Conservation (phyloP, 202 grass and related monocot species). For the Schoenoplectus triqueter region DNA sequence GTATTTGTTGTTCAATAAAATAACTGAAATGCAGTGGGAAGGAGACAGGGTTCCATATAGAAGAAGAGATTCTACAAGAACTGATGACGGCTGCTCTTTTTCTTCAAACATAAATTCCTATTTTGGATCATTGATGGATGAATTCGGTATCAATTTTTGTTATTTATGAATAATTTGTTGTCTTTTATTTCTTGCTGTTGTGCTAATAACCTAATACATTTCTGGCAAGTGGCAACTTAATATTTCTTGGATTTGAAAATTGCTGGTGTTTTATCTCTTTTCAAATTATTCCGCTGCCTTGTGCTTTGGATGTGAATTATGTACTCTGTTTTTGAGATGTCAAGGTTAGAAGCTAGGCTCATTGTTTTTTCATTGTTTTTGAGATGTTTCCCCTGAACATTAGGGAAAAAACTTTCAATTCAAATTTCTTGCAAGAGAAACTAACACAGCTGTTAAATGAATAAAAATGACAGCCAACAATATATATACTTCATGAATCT, state of each 20-base stretch:
- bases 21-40: not conserved
- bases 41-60: not conserved
- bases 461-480: too few species aligned
- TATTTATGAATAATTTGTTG: not conserved
- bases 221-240: not conserved
- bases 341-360: too few species aligned
- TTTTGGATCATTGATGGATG: not conserved
- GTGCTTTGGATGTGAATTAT: not conserved
- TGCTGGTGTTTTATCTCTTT: not conserved
- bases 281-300: not conserved
- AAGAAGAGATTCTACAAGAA: not conserved
- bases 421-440: too few species aligned
- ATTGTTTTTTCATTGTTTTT: too few species aligned
- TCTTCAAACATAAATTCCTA: not conserved
- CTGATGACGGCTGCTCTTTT: not conserved
- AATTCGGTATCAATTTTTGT: not conserved
- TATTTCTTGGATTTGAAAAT: not conserved
- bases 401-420: too few species aligned
- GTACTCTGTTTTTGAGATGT: not conserved
- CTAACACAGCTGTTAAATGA: too few species aligned
- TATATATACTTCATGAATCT: too few species aligned
- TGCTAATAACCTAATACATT: not conserved
- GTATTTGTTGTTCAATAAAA: not conserved
- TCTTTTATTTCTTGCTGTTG: not conserved
- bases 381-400: too few species aligned